These are phyloP conservation scores for Entomortierella lignicola DNA, from an alignment of 192 early-diverging fungal species.

Conservation along the genomic window DNA sequence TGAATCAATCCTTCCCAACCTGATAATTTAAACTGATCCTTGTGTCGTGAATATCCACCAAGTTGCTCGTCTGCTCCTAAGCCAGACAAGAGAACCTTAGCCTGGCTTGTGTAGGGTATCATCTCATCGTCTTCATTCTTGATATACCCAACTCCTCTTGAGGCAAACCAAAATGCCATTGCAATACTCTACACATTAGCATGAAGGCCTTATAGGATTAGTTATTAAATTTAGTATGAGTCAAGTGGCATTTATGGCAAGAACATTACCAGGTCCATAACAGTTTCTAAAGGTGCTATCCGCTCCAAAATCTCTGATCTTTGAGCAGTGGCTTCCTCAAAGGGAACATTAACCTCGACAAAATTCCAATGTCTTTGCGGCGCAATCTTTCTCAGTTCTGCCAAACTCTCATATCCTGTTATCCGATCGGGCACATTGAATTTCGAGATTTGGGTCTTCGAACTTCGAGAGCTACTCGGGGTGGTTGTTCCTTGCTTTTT, in stretches of 20 bases:
- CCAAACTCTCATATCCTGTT: constrained; percentile 54
- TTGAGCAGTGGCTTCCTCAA: constrained; percentile 68
- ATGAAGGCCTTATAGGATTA: too few species aligned
- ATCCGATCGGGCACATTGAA: constrained; percentile 49
- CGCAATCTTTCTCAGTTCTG: constrained; percentile 66
- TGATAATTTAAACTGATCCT: constrained; percentile 71
- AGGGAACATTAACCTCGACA: constrained; percentile 90
- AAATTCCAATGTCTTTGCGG: constrained; percentile 88
- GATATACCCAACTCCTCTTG: constrained; percentile 75
- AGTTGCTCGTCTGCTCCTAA: constrained; percentile 96
- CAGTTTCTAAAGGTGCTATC: constrained; percentile 85
- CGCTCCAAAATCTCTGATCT: constrained; percentile 72
- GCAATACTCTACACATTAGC: constrained; percentile 82
- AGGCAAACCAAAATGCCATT: constrained; percentile 96
- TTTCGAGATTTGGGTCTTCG: neutral
- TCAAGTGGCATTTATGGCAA: too few species aligned
- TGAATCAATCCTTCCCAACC: constrained; percentile 75
- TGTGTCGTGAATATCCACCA: constrained; percentile 92
- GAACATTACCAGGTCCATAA: constrained; percentile 87
- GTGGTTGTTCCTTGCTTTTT: constrained; percentile 24
- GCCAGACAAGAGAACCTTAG: constrained; percentile 87
- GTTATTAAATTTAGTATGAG: too few species aligned
- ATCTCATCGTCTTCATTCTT: constrained; percentile 23
- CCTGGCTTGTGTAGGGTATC: constrained; percentile 68
- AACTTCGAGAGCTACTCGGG: neutral